Base-by-base conservation (phyloP, 1,139 yeast species). In the Sugiyamaella pinicola region DNA sequence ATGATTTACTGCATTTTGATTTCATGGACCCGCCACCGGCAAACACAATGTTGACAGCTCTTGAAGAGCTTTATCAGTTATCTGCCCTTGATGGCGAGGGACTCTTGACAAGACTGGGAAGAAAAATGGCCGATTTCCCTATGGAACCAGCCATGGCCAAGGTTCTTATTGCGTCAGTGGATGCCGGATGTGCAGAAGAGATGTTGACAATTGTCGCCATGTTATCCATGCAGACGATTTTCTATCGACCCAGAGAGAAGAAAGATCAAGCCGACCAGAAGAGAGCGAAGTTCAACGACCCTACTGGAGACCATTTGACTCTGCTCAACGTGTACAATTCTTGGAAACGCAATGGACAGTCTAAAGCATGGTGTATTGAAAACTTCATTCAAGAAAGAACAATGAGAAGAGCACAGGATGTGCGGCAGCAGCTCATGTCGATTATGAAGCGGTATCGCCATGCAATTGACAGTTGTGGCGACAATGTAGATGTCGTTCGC, bases 11-110 rank as follows among this genome's bases (percentile, higher is more conserved):
- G 34, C 76, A 80, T 55, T 91, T 91, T 70, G 96, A 88, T 49
- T 91, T 91, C 63, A 88, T 91, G 96, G 99, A 93, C 65, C 91
- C 95, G 7, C 99, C 99, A 0, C 86, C 95, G 1, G 77, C 80
- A 15, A 82, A 80, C 52, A 78, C 96, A 0, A 79, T 93, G 78
- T 66, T 86, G 46, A 77, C 83, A 10, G 96, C 99, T 0, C 71
- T 93, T 49, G 91, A 87, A 61, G 96, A 91, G 59, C 74, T 95
- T 40, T 93, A 83, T 65, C 85, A 87, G 38, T 72, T 95, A 40
- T 83, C 85, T 24, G 97, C 98, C 0, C 72, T 95, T 42, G 95
- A 90, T 65, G 86, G 84, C 35, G 80, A 82, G 18, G 97, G 98
- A 0, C 68, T 75, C 40, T 70, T 95, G 54, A 93, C 98, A 0